Evolutionary conservation across 1,284 basidiomycete genomes (phyloP), one percentile per base, ranked within the genome.

Genomic region (Pyrrhoderma noxium): DNA sequence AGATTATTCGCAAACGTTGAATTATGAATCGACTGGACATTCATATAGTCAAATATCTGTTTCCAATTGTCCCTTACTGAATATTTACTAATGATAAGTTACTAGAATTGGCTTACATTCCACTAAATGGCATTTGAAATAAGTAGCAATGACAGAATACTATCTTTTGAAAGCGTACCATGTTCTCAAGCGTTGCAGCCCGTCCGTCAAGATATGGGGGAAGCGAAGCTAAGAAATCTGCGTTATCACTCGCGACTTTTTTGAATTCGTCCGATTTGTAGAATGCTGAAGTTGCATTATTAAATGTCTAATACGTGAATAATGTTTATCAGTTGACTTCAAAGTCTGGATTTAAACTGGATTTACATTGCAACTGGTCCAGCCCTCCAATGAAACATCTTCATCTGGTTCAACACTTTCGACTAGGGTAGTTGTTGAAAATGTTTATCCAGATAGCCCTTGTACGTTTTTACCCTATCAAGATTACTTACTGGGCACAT

Each of bases 11-110:
- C 61, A 55, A 72, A 77, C 0, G 67, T 67, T 22, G 62, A 64
- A 57, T 78, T 73, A 59, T 80, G 76, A 34, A 73, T 74, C 47
- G 65, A 67, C 49, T 76, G 65, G n/a, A 80, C 75, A 57, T 76
- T 77, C 27, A 79, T 64, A 52, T 65, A 70, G 55, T 75, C 76
- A 52, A 73, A 80, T 21, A 79, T 66, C 67, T 72, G 57, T 9
- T 9, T 11, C 38, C 19, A 40, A 47, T 42, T 44, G n/a, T n/a
- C n/a, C n/a, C n/a, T n/a, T n/a, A 4, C 18, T 2, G 13, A 45
- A 35, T 11, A 31, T 23, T 4, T 43, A 34, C 35, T 11, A 37
- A 16, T 37, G 35, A 37, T 16, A 16, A 37, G 16, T 9, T 37
- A 37, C 11, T 16, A 9, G 16, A 16, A 14, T 11, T 14, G n/a